Conservation (phyloP, 2,329 filamentous ascomycete species). For the Thermothelomyces thermophilus region DNA sequence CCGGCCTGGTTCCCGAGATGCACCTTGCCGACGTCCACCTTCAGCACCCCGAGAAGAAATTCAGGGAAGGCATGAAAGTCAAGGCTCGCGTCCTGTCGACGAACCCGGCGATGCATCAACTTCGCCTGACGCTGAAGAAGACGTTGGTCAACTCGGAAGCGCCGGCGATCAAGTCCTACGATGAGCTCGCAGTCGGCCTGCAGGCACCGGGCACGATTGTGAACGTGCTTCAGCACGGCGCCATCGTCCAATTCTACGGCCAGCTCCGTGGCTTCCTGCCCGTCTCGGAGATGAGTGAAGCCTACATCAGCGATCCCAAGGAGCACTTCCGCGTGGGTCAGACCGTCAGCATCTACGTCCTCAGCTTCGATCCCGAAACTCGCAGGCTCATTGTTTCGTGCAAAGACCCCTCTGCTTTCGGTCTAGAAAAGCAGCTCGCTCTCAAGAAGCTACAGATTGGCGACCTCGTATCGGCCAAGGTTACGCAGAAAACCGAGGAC, state of each 20-base stretch:
- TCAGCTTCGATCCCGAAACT: constrained; percentile 67
- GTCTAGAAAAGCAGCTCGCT: constrained; percentile 66
- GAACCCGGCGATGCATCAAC: constrained; percentile 65
- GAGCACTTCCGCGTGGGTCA: constrained; percentile 88
- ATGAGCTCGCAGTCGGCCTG: constrained; percentile 65
- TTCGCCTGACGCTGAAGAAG: constrained; percentile 91
- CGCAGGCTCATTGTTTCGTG: constrained; percentile 80
- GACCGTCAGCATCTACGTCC: constrained; percentile 82
- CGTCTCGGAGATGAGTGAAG: constrained; percentile 95
- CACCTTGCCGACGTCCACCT: constrained; percentile 84
- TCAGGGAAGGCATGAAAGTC: constrained; percentile 76
- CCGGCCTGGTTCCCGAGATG: constrained; percentile 78
- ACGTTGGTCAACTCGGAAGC: constrained; percentile 84
- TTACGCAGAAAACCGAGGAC: constrained; percentile 73
- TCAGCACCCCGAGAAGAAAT: constrained; percentile 94
- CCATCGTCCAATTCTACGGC: constrained; percentile 89
- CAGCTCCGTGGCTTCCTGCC: constrained; percentile 79
- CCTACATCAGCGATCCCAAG: constrained; percentile 80
- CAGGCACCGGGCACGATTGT: constrained; percentile 83
- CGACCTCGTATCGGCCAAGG: constrained; percentile 67
- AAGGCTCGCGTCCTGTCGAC: constrained; percentile 81
- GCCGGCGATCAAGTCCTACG: constrained; percentile 69
- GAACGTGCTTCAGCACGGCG: constrained; percentile 70
- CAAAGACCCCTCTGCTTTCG: constrained; percentile 77
- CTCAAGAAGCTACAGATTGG: constrained; percentile 69